Base-by-base conservation (phyloP, 2,329 filamentous ascomycete species). In the Aspergillus sp. region DNA sequence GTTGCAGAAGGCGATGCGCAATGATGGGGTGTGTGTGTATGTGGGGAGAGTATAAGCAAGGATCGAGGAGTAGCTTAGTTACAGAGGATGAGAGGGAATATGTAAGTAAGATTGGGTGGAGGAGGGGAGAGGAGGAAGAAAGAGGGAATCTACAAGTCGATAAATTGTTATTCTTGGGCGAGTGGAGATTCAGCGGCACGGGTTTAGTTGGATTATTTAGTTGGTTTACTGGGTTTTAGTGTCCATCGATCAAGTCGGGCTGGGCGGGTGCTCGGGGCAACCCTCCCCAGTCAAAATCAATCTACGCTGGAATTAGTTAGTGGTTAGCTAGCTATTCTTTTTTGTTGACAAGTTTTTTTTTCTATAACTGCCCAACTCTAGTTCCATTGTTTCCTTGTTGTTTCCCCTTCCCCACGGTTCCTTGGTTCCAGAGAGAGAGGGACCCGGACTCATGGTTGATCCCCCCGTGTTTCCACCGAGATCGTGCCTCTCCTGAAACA, bases 221-320 rank as follows among this genome's bases (percentile, higher is more conserved):
- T 30, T 30, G 27, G 27, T 30, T 30, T 30, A 30, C 25, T 27
- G 25, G 25, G 25, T 27, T 30, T 30, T 30, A 30, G 27, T 30
- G 8, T 36, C 32, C 11, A 58, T 62, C 55, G 50, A 60, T 62
- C 32, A 49, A 59, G 59, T 58, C 32, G 11, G 32, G 32, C 32
- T 61, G 60, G 60, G 47, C 55, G 57, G 64, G 61, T 66, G 66
- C 61, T 68, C 66, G 61, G 64, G 66, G 66, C 63, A 67, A 67
- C 65, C 61, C 27, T 30, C 62, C 59, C 41, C 41, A 44, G 17
- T 36, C 32, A 30, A 42, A 42, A 44, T 23, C 41, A 36, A 36
- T 36, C 32, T 36, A 36, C 32, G 32, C 32, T 36, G 11, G 32
- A 36, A 13, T 36, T 36, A 13, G 32, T 36, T 36, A 36, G 11